Evolutionary conservation across 2,329 filamentous ascomycete species (phyloP).

Genomic region (Fusarium pseudograminearum): DNA sequence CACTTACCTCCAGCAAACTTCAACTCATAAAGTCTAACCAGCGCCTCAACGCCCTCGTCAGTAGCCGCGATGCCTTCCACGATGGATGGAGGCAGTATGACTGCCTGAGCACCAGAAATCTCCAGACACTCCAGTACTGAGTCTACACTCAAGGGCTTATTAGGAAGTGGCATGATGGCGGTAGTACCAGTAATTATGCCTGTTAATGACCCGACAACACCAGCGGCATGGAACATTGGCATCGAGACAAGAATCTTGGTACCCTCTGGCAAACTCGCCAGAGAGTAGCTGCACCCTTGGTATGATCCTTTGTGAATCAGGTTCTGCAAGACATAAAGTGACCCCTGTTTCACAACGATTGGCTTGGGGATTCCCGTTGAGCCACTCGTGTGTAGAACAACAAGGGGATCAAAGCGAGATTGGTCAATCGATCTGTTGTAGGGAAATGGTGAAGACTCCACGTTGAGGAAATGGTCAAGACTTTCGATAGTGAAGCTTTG

Average conservation of each 20-base stretch:
- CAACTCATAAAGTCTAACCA: not conserved
- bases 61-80: not conserved
- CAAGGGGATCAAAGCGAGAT: constrained; percentile 7
- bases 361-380: constrained; percentile 12
- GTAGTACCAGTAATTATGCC: accelerated
- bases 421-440: not conserved
- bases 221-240: constrained; percentile 18
- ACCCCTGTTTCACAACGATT: not conserved
- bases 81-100: not conserved
- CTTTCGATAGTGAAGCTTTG: not conserved
- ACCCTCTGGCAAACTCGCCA: not conserved
- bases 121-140: not conserved
- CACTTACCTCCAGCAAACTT: constrained; percentile 1
- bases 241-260: not conserved
- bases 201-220: not conserved
- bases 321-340: not conserved
- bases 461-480: not conserved
- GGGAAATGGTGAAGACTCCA: not conserved
- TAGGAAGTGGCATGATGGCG: not conserved
- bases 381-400: constrained; percentile 14
- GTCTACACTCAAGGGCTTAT: constrained; percentile 4
- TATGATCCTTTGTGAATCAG: accelerated
- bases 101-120: not conserved
- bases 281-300: accelerated
- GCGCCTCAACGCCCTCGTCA: not conserved